Percentiles rank a stretch among this genome's conserved stretches.
These are phyloP conservation scores for Aspergillus phoenicis DNA, from an alignment of 2,329 filamentous ascomycete genomes.

Conservation along the genomic window DNA sequence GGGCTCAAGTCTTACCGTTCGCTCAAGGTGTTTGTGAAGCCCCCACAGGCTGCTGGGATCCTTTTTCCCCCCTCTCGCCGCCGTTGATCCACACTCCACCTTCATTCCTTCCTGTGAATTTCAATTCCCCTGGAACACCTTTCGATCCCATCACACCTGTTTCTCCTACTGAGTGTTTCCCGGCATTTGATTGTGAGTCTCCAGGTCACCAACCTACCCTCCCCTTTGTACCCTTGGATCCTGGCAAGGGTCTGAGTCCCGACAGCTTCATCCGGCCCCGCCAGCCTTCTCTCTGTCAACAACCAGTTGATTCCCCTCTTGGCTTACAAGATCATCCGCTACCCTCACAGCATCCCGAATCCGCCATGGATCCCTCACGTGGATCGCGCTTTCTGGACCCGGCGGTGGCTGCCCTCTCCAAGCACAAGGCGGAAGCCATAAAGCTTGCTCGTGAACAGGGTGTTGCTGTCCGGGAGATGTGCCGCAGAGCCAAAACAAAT, in stretches of 20 bases:
- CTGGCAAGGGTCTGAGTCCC: no score
- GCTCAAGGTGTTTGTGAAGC: neutral
- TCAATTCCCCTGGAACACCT: neutral
- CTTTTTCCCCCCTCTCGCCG: neutral
- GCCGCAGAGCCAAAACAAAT: constrained; percentile 48
- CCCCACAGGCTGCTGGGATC: neutral
- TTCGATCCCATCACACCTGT: no score
- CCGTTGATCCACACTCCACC: neutral
- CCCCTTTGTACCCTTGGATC: neutral
- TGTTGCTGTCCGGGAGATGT: constrained; percentile 50
- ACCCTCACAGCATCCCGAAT: neutral
- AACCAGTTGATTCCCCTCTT: neutral
- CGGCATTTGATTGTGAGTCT: no score
- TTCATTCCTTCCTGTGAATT: neutral
- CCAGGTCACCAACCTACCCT: neutral
- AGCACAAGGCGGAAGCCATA: constrained; percentile 52
- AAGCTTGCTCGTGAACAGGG: constrained; percentile 50
- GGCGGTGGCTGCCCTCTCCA: constrained; percentile 49
- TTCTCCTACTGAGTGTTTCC: no score
- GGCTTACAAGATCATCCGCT: neutral
- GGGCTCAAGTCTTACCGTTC: no score
- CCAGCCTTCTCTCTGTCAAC: neutral
- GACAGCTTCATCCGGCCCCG: neutral
- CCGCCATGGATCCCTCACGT: constrained; percentile 27
- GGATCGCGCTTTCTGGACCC: constrained; percentile 43